These are phyloP conservation scores for Fusarium floridanum DNA, from an alignment of 2,329 filamentous ascomycete genomes.

Conservation along the genomic window DNA sequence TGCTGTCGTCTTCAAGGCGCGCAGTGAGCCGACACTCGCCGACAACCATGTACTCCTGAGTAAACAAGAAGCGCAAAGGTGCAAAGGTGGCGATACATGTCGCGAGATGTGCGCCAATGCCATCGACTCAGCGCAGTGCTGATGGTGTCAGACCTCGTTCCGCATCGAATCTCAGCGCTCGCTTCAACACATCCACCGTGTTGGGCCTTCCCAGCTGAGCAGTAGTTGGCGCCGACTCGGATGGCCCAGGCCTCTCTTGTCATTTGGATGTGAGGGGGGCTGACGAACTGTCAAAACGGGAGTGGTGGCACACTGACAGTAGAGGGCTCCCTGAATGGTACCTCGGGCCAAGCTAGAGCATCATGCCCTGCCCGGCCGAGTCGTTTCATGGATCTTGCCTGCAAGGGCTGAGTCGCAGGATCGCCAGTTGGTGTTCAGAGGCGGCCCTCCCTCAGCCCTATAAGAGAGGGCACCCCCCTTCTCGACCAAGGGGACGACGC, in stretches of 20 bases:
- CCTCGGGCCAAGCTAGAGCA: constrained; percentile 9
- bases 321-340: constrained; percentile 22
- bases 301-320: constrained; percentile 31
- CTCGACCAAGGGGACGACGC: neutral
- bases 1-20: neutral
- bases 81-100: constrained; percentile 1
- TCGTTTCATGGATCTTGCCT: constrained; percentile 36
- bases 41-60: neutral
- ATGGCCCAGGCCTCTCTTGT: neutral
- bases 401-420: constrained; percentile 22
- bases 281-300: constrained; percentile 18
- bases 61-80: neutral
- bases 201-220: constrained; percentile 6
- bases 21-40: constrained; percentile 1
- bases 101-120: neutral
- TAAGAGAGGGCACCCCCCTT: constrained; percentile 16
- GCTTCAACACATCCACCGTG: neutral
- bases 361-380: constrained; percentile 19
- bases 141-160: constrained; percentile 16
- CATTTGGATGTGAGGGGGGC: neutral
- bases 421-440: constrained; percentile 16
- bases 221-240: neutral
- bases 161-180: neutral
- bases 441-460: constrained; percentile 36
- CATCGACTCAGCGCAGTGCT: neutral